Percentiles rank a stretch among this genome's conserved stretches.
Evolutionary conservation across 2,329 filamentous ascomycete genomes (phyloP).

Genomic region (Xylogone sp.): DNA sequence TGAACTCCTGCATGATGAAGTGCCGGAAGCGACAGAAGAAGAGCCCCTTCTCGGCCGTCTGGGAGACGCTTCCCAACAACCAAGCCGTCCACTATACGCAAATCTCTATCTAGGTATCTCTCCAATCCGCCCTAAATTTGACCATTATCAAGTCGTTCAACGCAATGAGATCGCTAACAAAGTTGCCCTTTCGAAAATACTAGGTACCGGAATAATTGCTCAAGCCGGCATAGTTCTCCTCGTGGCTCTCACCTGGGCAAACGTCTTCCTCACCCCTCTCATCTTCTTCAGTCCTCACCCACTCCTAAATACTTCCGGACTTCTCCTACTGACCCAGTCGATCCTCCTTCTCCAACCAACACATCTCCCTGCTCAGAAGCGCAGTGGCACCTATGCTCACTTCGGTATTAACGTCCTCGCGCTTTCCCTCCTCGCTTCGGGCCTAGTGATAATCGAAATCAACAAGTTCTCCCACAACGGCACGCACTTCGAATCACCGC

Average conservation of each 20-base stretch:
- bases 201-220: conserved; percentile 77
- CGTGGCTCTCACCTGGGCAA: conserved; percentile 71
- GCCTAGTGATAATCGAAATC: conserved; percentile 69
- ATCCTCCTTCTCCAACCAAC: conserved; percentile 87
- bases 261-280: conserved; percentile 63
- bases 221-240: conserved; percentile 77
- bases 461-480: conserved; percentile 73
- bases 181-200: conserved; percentile 16
- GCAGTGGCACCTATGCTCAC: conserved; percentile 57
- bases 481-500: conserved; percentile 73
- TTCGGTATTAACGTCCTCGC: conserved; percentile 63
- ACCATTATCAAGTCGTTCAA: no score
- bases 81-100: conserved; percentile 57
- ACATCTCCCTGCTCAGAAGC: conserved; percentile 70
- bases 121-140: background rate
- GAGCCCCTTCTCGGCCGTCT: conserved; percentile 68
- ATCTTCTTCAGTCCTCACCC: conserved; percentile 89
- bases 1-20: conserved; percentile 19
- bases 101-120: conserved; percentile 71
- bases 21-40: conserved; percentile 50
- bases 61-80: conserved; percentile 69
- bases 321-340: conserved; percentile 74
- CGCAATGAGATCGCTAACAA: no score
- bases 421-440: conserved; percentile 49
- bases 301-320: conserved; percentile 61